These are phyloP conservation scores for Xylaria sp. DNA, from an alignment of 2,329 filamentous ascomycete species.

Conservation along the genomic window DNA sequence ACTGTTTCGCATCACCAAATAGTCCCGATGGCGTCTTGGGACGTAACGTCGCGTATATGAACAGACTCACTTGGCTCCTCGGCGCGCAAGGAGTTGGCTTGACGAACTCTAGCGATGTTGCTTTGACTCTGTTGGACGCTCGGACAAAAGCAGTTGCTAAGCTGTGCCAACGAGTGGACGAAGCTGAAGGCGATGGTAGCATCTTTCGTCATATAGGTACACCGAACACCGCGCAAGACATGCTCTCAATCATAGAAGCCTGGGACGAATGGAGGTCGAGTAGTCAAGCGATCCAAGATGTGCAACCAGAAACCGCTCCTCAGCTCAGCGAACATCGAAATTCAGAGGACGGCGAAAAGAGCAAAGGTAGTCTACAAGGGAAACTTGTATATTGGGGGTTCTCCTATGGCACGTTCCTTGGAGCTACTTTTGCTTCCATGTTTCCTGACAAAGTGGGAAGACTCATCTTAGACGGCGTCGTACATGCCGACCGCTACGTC, in stretches of 20 bases:
- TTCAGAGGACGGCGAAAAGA: constrained; percentile 27
- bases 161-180: constrained; percentile 50
- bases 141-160: constrained; percentile 48
- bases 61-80: constrained; percentile 50
- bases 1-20: constrained; percentile 52
- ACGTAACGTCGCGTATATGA: constrained; percentile 47
- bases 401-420: constrained; percentile 55
- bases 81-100: constrained; percentile 50
- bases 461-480: constrained; percentile 54
- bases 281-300: constrained; percentile 31
- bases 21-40: constrained; percentile 42
- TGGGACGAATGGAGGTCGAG: constrained; percentile 52
- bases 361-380: constrained; percentile 41
- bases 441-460: constrained; percentile 57
- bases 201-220: constrained; percentile 52
- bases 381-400: constrained; percentile 55
- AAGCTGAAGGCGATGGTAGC: constrained; percentile 45
- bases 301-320: constrained; percentile 29
- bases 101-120: constrained; percentile 51
- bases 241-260: constrained; percentile 56
- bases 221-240: constrained; percentile 53
- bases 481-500: constrained; percentile 57
- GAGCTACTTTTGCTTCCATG: constrained; percentile 55
- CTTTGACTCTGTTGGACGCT: constrained; percentile 46
- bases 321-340: constrained; percentile 18